Evolutionary conservation across 1,284 basidiomycete genomes (phyloP).

Genomic region (Rhodotorula sp.): DNA sequence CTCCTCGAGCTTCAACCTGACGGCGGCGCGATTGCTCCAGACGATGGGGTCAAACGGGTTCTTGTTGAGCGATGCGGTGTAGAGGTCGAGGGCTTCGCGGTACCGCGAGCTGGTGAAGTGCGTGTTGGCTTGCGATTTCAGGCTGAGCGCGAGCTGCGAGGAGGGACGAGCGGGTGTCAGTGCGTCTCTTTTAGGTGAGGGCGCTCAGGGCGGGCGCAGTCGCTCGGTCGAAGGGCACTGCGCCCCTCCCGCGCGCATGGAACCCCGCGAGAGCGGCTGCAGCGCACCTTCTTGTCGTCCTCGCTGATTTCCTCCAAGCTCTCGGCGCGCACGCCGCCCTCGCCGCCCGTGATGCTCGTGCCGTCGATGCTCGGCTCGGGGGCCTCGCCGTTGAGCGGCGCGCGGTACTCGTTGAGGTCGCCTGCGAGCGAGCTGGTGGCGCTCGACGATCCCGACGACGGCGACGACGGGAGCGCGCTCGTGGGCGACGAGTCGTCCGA

Average conservation of each 20-base stretch:
- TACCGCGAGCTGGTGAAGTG: constrained; percentile 61
- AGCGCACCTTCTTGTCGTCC: constrained; percentile 39
- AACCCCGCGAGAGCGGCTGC: too few relatives aligned
- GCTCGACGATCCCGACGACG: background rate
- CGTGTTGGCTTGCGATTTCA: constrained; percentile 83
- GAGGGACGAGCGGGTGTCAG: background rate
- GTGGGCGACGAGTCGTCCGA: constrained; percentile 13
- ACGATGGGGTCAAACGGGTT: constrained; percentile 50
- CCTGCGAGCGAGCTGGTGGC: background rate
- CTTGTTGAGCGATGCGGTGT: constrained; percentile 48
- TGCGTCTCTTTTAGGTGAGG: background rate
- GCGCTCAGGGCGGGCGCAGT: too few relatives aligned
- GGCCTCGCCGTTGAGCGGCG: constrained; percentile 40
- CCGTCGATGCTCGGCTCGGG: constrained; percentile 46
- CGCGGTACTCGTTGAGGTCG: constrained; percentile 28
- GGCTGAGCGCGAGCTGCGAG: constrained; percentile 42
- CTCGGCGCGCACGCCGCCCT: constrained; percentile 34
- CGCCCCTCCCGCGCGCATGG: background rate
- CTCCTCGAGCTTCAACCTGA: constrained; percentile 62
- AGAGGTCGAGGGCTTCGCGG: constrained; percentile 46
- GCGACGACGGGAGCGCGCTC: background rate
- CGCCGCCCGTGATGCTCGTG: constrained; percentile 40
- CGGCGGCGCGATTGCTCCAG: constrained; percentile 53
- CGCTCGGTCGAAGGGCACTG: background rate
- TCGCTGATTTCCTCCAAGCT: constrained; percentile 28